These are phyloP conservation scores for Mychonastes homosphaera DNA, from an alignment of 139 green algal genomes.

Conservation along the genomic window DNA sequence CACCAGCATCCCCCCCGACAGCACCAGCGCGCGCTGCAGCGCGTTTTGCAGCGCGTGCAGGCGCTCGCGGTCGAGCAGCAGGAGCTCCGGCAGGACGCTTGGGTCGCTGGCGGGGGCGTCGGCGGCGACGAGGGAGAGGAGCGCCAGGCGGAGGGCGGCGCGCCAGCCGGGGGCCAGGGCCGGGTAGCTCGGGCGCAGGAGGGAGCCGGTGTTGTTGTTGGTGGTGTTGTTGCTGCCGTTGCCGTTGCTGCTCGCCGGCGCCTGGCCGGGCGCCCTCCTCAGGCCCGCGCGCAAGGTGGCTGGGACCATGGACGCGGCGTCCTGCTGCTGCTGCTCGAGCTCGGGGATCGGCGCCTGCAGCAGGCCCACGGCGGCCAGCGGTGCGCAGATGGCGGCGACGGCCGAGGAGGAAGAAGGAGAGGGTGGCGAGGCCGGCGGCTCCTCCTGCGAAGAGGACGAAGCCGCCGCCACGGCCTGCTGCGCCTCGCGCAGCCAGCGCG, in stretches of 20 bases:
- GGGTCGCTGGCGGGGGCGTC: constrained; percentile 34
- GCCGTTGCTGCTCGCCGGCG: neutral
- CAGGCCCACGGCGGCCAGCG: too few relatives aligned
- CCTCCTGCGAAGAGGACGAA: neutral
- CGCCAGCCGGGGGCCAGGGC: constrained; percentile 33
- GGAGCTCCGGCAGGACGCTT: constrained; percentile 46
- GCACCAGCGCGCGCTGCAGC: constrained; percentile 63
- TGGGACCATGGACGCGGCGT: neutral
- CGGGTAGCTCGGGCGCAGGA: constrained; percentile 10
- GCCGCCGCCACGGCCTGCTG: neutral
- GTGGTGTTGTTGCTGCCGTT: neutral
- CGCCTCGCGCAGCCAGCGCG: constrained; percentile 17
- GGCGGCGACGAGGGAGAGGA: constrained; percentile 41
- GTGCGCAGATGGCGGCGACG: too few relatives aligned
- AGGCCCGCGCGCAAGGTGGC: constrained; percentile 2
- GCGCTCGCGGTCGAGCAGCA: constrained; percentile 38
- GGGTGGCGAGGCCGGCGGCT: neutral
- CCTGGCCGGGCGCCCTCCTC: neutral
- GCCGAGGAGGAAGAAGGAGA: too few relatives aligned
- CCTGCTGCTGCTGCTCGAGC: too few relatives aligned
- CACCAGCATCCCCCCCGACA: constrained; percentile 46
- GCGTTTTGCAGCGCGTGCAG: constrained; percentile 56
- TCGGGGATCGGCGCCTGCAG: too few relatives aligned
- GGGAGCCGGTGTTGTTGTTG: neutral
- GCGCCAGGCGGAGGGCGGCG: constrained; percentile 43